phyloP scores from a whole-genome alignment of 2,329 filamentous ascomycete genomes.

The Sporothrix globosa region DNA sequence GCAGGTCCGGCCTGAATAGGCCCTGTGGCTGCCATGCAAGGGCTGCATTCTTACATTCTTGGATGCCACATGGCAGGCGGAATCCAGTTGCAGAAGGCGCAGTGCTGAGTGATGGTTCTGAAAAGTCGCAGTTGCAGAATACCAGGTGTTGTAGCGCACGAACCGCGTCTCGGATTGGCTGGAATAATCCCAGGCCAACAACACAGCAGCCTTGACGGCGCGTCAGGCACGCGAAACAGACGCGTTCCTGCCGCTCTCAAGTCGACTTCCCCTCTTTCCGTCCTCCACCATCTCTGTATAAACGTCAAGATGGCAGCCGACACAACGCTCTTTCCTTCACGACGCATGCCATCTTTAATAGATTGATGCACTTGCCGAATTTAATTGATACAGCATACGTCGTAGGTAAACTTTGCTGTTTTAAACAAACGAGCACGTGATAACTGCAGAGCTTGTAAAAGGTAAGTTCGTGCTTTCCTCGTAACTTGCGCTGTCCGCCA shows the following conservation, averaged over 20 bases:
- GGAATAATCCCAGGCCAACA: conserved; percentile 24
- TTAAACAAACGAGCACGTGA: conserved; percentile 4
- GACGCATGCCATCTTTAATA: not conserved
- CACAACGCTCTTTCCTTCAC: conserved; percentile 6
- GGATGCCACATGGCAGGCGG: conserved; percentile 30
- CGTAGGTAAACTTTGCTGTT: not conserved
- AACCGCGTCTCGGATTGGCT: conserved; percentile 29
- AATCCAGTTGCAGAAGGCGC: conserved; percentile 18
- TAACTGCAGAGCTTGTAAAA: not conserved
- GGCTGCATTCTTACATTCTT: conserved; percentile 16
- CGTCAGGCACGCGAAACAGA: conserved; percentile 37
- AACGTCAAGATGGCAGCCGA: not conserved
- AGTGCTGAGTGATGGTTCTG: not conserved
- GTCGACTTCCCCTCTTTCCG: conserved; percentile 22
- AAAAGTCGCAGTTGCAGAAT: not conserved
- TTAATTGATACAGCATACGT: not conserved
- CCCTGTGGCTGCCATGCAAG: conserved; percentile 12
- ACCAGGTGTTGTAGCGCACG: conserved; percentile 3
- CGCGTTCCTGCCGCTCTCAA: conserved; percentile 32
- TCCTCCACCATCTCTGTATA: not conserved
- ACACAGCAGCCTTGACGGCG: conserved; percentile 31
- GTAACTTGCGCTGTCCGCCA: not conserved
- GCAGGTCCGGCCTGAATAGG: not conserved
- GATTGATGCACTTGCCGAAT: conserved; percentile 14
- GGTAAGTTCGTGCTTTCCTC: not conserved